These are phyloP conservation scores for Stephanodiscus triporus DNA, from an alignment of 108 stramenopile species.

Conservation along the genomic window DNA sequence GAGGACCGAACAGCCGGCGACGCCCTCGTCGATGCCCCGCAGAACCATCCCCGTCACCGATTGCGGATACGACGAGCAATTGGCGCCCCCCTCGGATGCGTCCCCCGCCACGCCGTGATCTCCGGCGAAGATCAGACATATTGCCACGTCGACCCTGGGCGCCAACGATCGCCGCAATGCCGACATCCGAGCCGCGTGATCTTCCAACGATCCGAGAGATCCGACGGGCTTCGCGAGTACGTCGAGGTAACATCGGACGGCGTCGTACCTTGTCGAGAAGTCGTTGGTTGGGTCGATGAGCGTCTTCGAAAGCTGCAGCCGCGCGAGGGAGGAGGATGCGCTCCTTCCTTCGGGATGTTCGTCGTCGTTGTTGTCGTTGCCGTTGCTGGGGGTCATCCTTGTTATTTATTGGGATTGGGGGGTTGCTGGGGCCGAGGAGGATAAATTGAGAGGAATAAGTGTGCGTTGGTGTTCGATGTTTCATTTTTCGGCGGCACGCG, in stretches of 20 bases:
- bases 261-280: slow-evolving; percentile 49
- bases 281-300: slow-evolving; percentile 9
- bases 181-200: slow-evolving; percentile 67
- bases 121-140: slow-evolving; percentile 75
- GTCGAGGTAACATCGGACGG: slow-evolving; percentile 62
- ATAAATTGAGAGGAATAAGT: too few relatives aligned
- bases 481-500: too few relatives aligned
- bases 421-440: too few relatives aligned
- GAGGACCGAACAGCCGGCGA: slow-evolving; percentile 72
- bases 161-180: slow-evolving; percentile 51
- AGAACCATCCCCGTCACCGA: slow-evolving; percentile 66
- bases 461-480: too few relatives aligned
- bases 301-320: too few relatives aligned
- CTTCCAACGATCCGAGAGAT: slow-evolving; percentile 76
- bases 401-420: too few relatives aligned
- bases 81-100: slow-evolving; percentile 61
- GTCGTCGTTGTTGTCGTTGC: too few relatives aligned
- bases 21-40: slow-evolving; percentile 53
- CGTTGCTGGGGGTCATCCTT: too few relatives aligned
- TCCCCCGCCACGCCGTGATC: slow-evolving; percentile 77
- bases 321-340: too few relatives aligned
- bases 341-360: too few relatives aligned
- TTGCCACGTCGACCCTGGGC: slow-evolving; percentile 42
- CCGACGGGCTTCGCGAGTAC: slow-evolving; percentile 81
- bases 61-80: slow-evolving; percentile 75